Percentiles rank a stretch among this genome's conserved stretches.
These are phyloP conservation scores for Grigorovia yakushimaensis DNA, from an alignment of 805 yeast genomes.

Conservation along the genomic window DNA sequence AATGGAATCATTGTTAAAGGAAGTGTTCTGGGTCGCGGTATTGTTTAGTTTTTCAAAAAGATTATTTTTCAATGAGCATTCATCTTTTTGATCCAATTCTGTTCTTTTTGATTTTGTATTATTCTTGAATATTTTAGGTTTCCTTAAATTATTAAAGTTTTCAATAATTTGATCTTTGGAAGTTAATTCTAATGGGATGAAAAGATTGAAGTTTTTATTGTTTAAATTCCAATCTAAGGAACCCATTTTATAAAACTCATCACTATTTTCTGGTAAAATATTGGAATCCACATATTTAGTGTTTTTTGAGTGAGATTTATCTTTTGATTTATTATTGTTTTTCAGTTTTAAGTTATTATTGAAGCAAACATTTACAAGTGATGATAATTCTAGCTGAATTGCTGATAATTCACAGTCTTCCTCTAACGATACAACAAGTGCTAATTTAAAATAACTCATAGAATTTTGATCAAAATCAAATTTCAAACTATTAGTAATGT, in stretches of 20 bases:
- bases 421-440: constrained; percentile 3
- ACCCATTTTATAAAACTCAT: constrained; percentile 42
- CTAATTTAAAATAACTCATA: constrained; percentile 15
- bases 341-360: constrained; percentile 9
- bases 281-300: constrained; percentile 10
- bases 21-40: constrained; percentile 2
- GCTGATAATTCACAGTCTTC: constrained; percentile 1
- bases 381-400: constrained; percentile 34
- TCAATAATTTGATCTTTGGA: constrained; percentile 17
- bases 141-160: constrained; percentile 12
- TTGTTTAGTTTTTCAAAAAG: constrained; percentile 4
- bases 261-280: constrained; percentile 37
- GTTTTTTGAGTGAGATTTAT: background rate
- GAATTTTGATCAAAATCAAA: constrained; percentile 3
- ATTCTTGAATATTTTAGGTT: constrained; percentile 15
- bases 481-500: background rate
- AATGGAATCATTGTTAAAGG: background rate
- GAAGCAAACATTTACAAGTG: constrained; percentile 52
- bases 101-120: constrained; percentile 5
- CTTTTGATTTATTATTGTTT: background rate
- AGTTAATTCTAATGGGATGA: constrained; percentile 22
- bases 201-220: constrained; percentile 37
- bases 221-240: constrained; percentile 37
- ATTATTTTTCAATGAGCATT: constrained; percentile 4
- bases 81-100: constrained; percentile 13